Evolutionary conservation across 441 rosid species (phyloP).

Genomic region (Cnidoscolus chayamansa): DNA sequence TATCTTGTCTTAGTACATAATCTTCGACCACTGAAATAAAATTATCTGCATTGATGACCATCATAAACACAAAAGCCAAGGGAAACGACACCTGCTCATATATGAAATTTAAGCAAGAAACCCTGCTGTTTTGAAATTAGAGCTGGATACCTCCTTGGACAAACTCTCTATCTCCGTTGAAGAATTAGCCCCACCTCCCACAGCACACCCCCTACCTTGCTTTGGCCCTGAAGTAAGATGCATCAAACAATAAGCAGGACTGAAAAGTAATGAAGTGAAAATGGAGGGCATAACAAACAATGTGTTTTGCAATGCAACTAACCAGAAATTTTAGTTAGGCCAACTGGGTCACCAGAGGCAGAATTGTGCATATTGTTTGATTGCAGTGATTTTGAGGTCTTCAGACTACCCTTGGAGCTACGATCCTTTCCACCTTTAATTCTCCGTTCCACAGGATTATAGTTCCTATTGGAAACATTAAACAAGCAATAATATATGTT

Average conservation of each 20-base stretch:
- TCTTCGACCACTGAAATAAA: background rate
- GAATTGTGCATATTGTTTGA: slow-evolving; percentile 56
- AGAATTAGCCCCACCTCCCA: slow-evolving; percentile 41
- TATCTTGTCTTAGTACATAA: background rate
- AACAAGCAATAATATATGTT: background rate
- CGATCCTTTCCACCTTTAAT: slow-evolving; percentile 74
- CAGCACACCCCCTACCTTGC: slow-evolving; percentile 39
- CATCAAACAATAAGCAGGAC: slow-evolving; percentile 14
- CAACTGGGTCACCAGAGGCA: slow-evolving; percentile 36
- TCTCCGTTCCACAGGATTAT: slow-evolving; percentile 90
- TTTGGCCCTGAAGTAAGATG: slow-evolving; percentile 48
- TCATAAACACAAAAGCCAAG: slow-evolving; percentile 14
- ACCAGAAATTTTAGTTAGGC: slow-evolving; percentile 39
- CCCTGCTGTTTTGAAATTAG: slow-evolving; percentile 1
- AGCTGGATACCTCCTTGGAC: slow-evolving; percentile 61
- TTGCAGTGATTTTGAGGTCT: slow-evolving; percentile 78
- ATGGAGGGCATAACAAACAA: background rate
- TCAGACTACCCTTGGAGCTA: slow-evolving; percentile 45
- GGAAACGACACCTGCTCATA: slow-evolving; percentile 3
- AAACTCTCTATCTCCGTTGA: slow-evolving; percentile 56
- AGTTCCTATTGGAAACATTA: slow-evolving; percentile 53
- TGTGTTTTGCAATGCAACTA: slow-evolving; percentile 13
- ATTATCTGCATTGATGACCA: background rate
- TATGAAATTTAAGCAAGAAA: slow-evolving; percentile 9
- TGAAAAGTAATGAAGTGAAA: slow-evolving; percentile 4